These are phyloP conservation scores for Grigorovia transvaalensis DNA, from an alignment of 805 yeast genomes.

Conservation along the genomic window DNA sequence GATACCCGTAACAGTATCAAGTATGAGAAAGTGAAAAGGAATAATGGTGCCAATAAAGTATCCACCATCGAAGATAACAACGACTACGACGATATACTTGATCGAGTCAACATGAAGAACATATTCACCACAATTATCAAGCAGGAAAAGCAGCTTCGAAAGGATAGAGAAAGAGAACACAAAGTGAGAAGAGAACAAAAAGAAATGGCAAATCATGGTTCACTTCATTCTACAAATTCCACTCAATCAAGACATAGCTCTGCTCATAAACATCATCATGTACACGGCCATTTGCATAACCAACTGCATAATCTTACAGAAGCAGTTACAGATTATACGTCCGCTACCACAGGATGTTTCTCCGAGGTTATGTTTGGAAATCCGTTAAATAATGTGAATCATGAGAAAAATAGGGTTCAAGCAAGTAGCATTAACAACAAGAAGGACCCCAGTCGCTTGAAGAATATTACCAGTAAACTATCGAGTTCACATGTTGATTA, in stretches of 20 bases:
- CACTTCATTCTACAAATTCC: background rate
- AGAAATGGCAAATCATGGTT: background rate
- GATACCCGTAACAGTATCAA: background rate
- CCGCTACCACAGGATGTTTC: constrained; percentile 23
- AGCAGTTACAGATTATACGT: constrained; percentile 13
- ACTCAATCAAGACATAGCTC: background rate
- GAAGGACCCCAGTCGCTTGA: too few relatives aligned
- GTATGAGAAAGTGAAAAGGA: background rate
- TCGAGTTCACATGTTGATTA: background rate
- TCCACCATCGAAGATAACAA: constrained; percentile 1
- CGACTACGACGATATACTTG: constrained; percentile 1
- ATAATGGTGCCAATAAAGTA: constrained; percentile 1
- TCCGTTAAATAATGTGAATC: background rate
- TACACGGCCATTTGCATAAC: constrained; percentile 6
- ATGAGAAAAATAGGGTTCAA: too few relatives aligned
- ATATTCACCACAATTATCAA: constrained; percentile 3
- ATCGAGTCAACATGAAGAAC: background rate
- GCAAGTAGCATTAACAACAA: too few relatives aligned
- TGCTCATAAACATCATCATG: background rate
- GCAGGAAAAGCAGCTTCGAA: constrained; percentile 1
- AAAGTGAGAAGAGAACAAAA: background rate
- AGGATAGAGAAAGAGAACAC: background rate
- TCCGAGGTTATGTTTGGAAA: constrained; percentile 17
- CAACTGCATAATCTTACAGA: background rate
- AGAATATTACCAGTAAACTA: background rate